These are phyloP conservation scores for Botryotinia globosa DNA, from an alignment of 2,329 filamentous ascomycete genomes.

Conservation along the genomic window DNA sequence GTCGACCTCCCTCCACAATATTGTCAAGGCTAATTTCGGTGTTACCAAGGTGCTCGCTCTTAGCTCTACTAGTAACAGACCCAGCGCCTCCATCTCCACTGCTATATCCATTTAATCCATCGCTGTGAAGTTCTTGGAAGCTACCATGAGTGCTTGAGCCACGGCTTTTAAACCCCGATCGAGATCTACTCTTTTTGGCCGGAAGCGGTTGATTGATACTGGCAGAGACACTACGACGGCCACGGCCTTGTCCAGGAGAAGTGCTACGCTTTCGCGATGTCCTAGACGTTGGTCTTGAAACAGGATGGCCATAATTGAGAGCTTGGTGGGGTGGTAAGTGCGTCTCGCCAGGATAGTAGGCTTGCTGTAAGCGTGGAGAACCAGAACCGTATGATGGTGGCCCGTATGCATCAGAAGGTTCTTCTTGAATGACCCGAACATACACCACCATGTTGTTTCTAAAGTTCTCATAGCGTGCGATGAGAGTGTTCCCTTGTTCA, in stretches of 20 bases:
- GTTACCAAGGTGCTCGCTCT: conserved; percentile 81
- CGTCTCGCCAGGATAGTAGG: conserved; percentile 59
- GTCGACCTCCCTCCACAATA: conserved; percentile 92
- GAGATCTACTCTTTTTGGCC: conserved; percentile 65
- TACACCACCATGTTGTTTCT: conserved; percentile 88
- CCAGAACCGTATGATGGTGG: conserved; percentile 53
- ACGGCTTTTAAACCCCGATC: conserved; percentile 65
- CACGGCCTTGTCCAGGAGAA: conserved; percentile 67
- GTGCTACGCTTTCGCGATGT: conserved; percentile 73
- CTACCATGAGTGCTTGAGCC: conserved; percentile 50
- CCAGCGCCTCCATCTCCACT: conserved; percentile 80
- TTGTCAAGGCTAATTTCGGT: conserved; percentile 98
- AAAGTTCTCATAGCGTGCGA: conserved; percentile 96
- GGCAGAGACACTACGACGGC: conserved; percentile 74
- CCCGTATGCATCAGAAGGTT: conserved; percentile 47
- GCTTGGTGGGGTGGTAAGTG: conserved; percentile 57
- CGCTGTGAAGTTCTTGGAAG: conserved; percentile 60
- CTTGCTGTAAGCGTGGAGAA: conserved; percentile 50
- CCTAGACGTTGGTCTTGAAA: conserved; percentile 67
- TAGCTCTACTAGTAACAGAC: conserved; percentile 72
- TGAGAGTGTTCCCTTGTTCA: conserved; percentile 81
- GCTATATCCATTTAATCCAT: conserved; percentile 73
- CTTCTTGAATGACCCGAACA: conserved; percentile 75
- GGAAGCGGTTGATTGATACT: conserved; percentile 47
- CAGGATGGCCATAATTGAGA: conserved; percentile 57